Conservation (phyloP, 441 rosid genomes). For the Brassica balearica region DNA sequence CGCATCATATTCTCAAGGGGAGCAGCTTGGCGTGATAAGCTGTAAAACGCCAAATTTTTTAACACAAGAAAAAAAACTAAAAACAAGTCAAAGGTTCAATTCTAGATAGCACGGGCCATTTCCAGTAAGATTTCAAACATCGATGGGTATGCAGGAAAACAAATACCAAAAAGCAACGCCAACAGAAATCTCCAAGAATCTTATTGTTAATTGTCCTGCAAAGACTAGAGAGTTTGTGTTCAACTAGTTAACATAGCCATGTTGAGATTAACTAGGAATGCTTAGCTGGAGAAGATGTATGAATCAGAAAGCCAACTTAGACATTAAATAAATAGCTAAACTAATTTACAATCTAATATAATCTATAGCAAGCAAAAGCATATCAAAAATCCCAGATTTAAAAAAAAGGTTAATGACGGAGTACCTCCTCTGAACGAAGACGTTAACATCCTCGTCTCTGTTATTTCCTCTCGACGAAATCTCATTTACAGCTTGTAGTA, state of each 20-base stretch:
- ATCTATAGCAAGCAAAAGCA: constrained; percentile 7
- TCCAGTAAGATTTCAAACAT: constrained; percentile 13
- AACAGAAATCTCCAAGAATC: constrained; percentile 11
- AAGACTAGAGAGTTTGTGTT: constrained; percentile 18
- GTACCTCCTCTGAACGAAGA: constrained; percentile 86
- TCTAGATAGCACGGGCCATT: neutral
- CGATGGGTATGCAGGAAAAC: constrained; percentile 10
- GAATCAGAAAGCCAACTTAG: constrained; percentile 17
- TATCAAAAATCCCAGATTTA: constrained; percentile 30
- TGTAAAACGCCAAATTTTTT: constrained; percentile 47
- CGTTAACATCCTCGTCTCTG: constrained; percentile 73
- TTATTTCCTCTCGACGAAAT: constrained; percentile 77
- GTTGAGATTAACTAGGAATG: constrained; percentile 12
- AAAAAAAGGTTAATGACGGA: neutral
- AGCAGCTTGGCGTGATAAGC: constrained; percentile 77
- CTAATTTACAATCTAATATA: constrained; percentile 3
- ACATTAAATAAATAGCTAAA: constrained; percentile 9
- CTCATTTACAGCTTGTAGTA: constrained; percentile 87
- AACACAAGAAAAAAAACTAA: constrained; percentile 3
- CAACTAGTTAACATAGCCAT: constrained; percentile 18
- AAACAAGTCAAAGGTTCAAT: neutral
- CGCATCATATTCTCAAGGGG: constrained; percentile 80
- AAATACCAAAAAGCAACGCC: neutral
- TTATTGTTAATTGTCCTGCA: constrained; percentile 10
- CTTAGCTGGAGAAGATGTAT: neutral